Evolutionary conservation across 1,284 basidiomycete genomes (phyloP).

Genomic region (Trichosporon ovoides): DNA sequence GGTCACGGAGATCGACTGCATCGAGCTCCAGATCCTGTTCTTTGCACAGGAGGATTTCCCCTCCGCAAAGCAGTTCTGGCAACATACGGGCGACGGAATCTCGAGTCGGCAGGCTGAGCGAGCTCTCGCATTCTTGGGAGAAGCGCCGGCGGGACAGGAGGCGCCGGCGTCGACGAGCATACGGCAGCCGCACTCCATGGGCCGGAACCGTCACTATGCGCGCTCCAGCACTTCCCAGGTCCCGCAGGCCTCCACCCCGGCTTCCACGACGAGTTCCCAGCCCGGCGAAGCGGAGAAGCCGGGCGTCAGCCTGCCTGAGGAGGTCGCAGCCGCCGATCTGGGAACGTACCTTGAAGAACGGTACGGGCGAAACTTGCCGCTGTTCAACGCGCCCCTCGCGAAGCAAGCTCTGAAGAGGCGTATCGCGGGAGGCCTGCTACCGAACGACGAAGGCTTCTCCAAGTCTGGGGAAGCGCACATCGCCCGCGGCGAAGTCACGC

Average conservation of each 20-base stretch:
- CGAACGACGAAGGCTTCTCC: slow-evolving; percentile 55
- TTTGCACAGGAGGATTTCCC: slow-evolving; percentile 64
- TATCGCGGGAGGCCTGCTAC: slow-evolving; percentile 79
- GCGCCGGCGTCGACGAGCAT: no score
- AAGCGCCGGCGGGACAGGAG: slow-evolving; percentile 41
- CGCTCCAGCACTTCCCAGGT: neutral
- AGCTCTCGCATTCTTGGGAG: slow-evolving; percentile 64
- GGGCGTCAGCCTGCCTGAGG: slow-evolving; percentile 27
- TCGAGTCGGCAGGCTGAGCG: slow-evolving; percentile 80
- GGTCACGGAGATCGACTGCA: slow-evolving; percentile 39
- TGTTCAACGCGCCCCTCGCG: slow-evolving; percentile 65
- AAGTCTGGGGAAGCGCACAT: slow-evolving; percentile 32
- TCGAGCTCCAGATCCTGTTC: slow-evolving; percentile 73
- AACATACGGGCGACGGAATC: slow-evolving; percentile 86
- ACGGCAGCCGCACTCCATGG: slow-evolving; percentile 13
- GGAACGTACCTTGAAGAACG: slow-evolving; percentile 76
- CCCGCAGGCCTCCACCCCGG: no score
- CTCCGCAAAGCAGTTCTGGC: slow-evolving; percentile 89
- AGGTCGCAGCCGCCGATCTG: slow-evolving; percentile 51
- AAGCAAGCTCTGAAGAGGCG: slow-evolving; percentile 81
- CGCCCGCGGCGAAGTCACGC: slow-evolving; percentile 54
- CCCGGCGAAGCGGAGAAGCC: neutral
- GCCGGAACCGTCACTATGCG: slow-evolving; percentile 41
- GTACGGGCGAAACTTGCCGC: slow-evolving; percentile 86
- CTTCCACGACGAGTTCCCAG: no score